Evolutionary conservation across 169 alveolate species (phyloP), one percentile per base, ranked within the genome.

Genomic region (Cryptosporidium bovis): DNA sequence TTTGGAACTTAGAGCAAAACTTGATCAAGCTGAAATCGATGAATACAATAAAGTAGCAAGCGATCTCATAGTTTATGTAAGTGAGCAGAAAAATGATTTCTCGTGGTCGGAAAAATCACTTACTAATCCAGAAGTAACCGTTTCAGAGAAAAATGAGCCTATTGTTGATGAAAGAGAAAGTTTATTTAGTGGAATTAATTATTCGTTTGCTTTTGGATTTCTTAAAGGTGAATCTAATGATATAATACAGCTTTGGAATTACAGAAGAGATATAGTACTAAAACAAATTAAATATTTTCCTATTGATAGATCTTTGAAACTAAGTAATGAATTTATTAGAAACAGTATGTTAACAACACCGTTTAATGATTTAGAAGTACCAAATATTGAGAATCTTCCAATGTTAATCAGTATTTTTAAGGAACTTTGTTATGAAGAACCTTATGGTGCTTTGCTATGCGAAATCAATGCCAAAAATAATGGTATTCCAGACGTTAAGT

Each of bases 71-170:
- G 8, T 53, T 0, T 48, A 67, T 50, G 67, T 53, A 34, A 51
- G 34, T 18, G 83, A 69, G 12, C 65, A 31, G 15, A 34, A 34
- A 1, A 53, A 69, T 27, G 83, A 55, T 31, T 69, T 69, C 44
- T 69, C 83, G 3, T 69, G 83, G 83, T 69, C 83, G 8, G 83
- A 69, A 50, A 69, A 69, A 69, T 69, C 83, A 33, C 68, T 69
- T 3, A 29, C 83, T 2, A 29, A 27, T 20, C 20, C 51, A 12
- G 64, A 34, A n/a, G 24, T 51, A 6, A 7, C 71, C 8, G 6
- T 40, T 53, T 56, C 29, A 1, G 24, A 10, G 51, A 58, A 10
- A 15, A 29, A 10, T 60, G 62, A 29, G 1, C 24, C 1, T 40
- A 3, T 6, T 40, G 48, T 40, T 34, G 68, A 69, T 4, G 51